Base-by-base conservation (phyloP, 306 rosid genomes). In the Vigna radiata region DNA sequence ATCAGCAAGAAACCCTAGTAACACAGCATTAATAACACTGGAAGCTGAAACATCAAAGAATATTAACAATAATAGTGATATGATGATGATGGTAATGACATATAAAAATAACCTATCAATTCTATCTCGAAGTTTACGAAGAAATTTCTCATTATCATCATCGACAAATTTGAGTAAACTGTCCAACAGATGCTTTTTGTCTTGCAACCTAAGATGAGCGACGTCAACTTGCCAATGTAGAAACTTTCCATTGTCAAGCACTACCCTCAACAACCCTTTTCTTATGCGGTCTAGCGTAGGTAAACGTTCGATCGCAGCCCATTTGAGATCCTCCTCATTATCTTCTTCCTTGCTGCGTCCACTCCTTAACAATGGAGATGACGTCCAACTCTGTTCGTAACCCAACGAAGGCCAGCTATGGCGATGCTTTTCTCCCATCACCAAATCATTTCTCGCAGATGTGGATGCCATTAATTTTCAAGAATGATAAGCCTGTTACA, bases 281-380 rank as follows among this genome's bases (percentile, higher is more conserved):
- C 91, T 73, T 74, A 89, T 60, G 59, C 97, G 77, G 17, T 91
- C 91, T 25, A 75, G 77, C 2, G 94, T 91, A 0, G 97, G 94
- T 37, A 91, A 71, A 55, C 94, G 76, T 39, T 91, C 89, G 3
- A 91, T 79, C 8, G 91, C 94, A 3, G 92, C 94, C 97, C 97
- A 91, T 66, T 49, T 79, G 63, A 91, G 82, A 79, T 86, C 90
- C 53, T 86, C 84, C 50, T 88, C 92, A 5, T 86, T 90, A 19
- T 89, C 85, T 17, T 49, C 73, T 27, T 83, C 87, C 0, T 47
- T 36, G 58, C 64, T 49, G 27, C 53, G 74, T 52, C 81, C 14
- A 19, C 71, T 77, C 3, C 91, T 84, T 68, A 0, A 16, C 1
- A 84, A 6, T 53, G 79, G 84, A 54, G 85, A 50, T 8, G 82